phyloP scores from a whole-genome alignment of 495 filamentous ascomycete genomes.

The Lentithecium fluviatile region DNA sequence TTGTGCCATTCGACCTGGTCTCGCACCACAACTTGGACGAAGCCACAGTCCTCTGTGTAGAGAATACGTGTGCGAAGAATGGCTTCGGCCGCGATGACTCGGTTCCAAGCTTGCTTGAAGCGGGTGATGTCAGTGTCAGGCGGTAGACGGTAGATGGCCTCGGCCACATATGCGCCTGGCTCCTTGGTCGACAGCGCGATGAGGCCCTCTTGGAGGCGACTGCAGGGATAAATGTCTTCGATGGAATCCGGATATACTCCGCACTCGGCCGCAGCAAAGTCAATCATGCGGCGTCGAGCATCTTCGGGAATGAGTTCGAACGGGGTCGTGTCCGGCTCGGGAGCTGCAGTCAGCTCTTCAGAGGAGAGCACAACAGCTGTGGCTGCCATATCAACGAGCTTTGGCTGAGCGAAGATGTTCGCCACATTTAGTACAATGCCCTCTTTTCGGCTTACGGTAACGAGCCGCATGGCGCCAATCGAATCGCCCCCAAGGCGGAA shows the following conservation, averaged over 20 bases:
- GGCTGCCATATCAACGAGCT: constrained; percentile 50
- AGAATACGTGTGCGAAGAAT: constrained; percentile 49
- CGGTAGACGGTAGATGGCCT: constrained; percentile 49
- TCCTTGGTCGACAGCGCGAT: constrained; percentile 48
- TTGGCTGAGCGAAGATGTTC: constrained; percentile 51
- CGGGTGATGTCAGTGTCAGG: constrained; percentile 43
- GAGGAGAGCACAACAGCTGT: constrained; percentile 1
- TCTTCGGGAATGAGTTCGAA: constrained; percentile 50
- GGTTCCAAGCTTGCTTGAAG: constrained; percentile 52
- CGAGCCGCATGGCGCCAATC: constrained; percentile 35
- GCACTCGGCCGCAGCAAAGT: constrained; percentile 51
- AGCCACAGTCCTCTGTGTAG: constrained; percentile 25
- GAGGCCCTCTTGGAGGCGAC: constrained; percentile 54
- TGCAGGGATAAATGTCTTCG: constrained; percentile 62
- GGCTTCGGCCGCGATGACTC: constrained; percentile 33
- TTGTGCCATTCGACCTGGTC: constrained; percentile 17
- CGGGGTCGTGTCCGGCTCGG: constrained; percentile 38
- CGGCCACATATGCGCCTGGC: constrained; percentile 45
- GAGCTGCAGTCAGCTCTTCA: constrained; percentile 2
- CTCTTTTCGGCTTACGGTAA: constrained; percentile 28
- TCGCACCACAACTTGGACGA: constrained; percentile 37
- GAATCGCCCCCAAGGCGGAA: constrained; percentile 38
- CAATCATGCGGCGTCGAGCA: constrained; percentile 40
- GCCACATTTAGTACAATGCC: constrained; percentile 47
- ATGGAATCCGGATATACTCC: constrained; percentile 46